Conservation (phyloP, 768 basidiomycete genomes). For the Paxillus ammoniavirescens region DNA sequence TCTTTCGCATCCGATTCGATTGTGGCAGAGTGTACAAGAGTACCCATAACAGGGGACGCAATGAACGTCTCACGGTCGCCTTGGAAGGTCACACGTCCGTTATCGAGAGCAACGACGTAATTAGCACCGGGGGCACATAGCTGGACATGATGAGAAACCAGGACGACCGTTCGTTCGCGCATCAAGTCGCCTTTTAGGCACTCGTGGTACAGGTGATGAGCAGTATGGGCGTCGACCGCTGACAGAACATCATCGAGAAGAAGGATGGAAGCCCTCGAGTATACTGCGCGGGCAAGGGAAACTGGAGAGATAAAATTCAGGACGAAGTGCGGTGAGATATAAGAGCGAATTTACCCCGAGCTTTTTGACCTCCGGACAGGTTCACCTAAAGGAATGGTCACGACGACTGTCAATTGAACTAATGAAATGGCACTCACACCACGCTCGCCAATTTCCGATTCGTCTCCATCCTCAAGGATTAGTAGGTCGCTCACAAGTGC, state of each 20-base stretch:
- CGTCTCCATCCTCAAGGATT: constrained; percentile 85
- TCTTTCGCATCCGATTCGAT: constrained; percentile 44
- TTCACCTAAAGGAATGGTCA: constrained; percentile 21
- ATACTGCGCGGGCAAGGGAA: constrained; percentile 81
- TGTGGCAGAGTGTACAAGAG: constrained; percentile 59
- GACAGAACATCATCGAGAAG: constrained; percentile 81
- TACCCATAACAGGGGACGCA: constrained; percentile 61
- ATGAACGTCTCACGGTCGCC: constrained; percentile 67
- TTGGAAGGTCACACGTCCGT: constrained; percentile 66
- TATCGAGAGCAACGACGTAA: constrained; percentile 80
- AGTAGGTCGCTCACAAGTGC: constrained; percentile 73
- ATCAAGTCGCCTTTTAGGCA: constrained; percentile 81
- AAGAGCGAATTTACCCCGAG: constrained; percentile 45
- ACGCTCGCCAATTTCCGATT: constrained; percentile 85
- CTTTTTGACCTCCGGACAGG: constrained; percentile 60
- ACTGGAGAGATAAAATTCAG: constrained; percentile 38
- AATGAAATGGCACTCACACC: constrained; percentile 45
- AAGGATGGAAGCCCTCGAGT: constrained; percentile 80
- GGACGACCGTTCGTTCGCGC: constrained; percentile 74
- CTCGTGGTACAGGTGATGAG: constrained; percentile 75
- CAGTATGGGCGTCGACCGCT: constrained; percentile 81
- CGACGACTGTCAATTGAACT: not conserved
- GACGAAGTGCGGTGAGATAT: not conserved
- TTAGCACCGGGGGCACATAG: constrained; percentile 77
- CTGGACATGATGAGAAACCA: constrained; percentile 95